Conservation (phyloP, 75 land plant species). For the Pseudotsuga menziesii region DNA sequence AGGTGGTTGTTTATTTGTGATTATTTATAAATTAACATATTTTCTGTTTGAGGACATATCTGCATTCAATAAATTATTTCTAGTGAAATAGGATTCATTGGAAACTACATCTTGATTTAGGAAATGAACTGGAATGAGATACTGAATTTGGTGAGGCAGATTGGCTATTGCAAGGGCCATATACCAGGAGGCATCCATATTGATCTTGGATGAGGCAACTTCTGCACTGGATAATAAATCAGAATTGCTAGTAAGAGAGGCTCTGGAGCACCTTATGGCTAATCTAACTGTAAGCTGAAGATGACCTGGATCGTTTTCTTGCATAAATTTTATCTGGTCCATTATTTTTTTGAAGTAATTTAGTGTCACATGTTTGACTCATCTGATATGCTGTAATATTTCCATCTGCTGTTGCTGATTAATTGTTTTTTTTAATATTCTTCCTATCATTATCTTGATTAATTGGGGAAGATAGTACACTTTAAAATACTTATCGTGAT, state of each 20-base stretch:
- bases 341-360: neutral
- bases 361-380: neutral
- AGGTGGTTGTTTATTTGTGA: slow-evolving; percentile 35
- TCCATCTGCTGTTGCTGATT: neutral
- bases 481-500: neutral
- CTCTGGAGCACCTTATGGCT: slow-evolving; percentile 66
- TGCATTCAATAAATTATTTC: neutral
- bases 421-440: neutral
- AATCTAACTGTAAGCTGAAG: slow-evolving; percentile 67
- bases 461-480: neutral
- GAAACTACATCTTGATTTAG: neutral
- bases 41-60: no score
- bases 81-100: neutral
- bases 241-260: slow-evolving; percentile 84
- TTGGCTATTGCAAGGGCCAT: slow-evolving; percentile 94
- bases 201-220: slow-evolving; percentile 95
- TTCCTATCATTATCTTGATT: neutral
- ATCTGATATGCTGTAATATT: neutral
- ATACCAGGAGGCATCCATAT: slow-evolving; percentile 71
- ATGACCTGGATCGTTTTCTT: neutral
- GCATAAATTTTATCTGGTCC: neutral
- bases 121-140: neutral
- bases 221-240: slow-evolving; percentile 87
- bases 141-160: slow-evolving; percentile 26
- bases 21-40: neutral